Conservation (phyloP, 345 rosid genomes). For the Jatropha curcas region DNA sequence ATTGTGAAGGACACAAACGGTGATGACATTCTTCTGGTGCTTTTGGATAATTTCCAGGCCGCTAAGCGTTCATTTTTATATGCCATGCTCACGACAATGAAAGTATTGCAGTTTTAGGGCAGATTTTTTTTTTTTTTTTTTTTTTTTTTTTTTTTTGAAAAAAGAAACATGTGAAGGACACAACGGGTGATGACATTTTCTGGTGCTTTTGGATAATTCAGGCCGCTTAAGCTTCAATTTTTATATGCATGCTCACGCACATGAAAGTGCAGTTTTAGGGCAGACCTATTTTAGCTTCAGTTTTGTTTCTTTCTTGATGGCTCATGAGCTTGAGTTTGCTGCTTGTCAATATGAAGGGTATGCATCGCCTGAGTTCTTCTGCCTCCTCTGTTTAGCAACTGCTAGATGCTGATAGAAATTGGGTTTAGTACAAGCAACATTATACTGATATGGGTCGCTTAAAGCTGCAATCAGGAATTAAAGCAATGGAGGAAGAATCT, state of each 20-base stretch:
- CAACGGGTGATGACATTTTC: neutral
- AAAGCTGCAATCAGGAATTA: slow-evolving; percentile 87
- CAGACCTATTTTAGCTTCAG: neutral
- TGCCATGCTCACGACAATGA: too few species aligned
- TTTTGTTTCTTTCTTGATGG: neutral
- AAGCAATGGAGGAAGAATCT: slow-evolving; percentile 94
- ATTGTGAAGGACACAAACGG: too few species aligned
- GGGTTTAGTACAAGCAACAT: slow-evolving; percentile 27
- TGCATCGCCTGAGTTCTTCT: slow-evolving; percentile 29
- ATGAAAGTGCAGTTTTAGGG: too few species aligned
- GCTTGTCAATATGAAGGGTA: slow-evolving; percentile 32
- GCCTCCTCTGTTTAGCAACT: slow-evolving; percentile 21
- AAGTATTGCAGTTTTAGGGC: too few species aligned
- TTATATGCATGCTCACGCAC: too few species aligned
- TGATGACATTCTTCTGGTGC: too few species aligned
- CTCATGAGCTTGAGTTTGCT: slow-evolving; percentile 6
- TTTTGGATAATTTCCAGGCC: too few species aligned
- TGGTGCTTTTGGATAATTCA: neutral
- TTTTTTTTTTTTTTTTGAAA: too few species aligned
- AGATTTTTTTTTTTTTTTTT: too few species aligned
- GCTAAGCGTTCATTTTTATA: too few species aligned
- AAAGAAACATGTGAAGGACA: too few species aligned
- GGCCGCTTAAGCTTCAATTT: neutral
- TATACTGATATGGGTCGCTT: slow-evolving; percentile 79
- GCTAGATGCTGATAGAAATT: slow-evolving; percentile 25